phyloP scores from a whole-genome alignment of 352 stramenopile genomes.

The Phytophthora litchii region DNA sequence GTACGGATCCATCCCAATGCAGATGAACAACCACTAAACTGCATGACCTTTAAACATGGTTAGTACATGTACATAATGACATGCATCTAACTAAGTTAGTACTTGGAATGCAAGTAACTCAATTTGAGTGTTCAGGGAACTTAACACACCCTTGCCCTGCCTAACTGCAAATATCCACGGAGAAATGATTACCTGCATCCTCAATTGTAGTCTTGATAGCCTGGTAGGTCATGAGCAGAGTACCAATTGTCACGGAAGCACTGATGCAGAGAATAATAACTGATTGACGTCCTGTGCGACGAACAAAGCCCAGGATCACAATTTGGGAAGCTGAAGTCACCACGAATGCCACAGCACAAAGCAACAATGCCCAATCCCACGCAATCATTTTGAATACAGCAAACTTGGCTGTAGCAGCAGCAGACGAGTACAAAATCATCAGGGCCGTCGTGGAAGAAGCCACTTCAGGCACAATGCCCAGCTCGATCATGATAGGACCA shows the following conservation, averaged over 20 bases:
- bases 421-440: constrained; percentile 58
- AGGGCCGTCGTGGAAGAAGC: constrained; percentile 50
- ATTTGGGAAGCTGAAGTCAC: constrained; percentile 57
- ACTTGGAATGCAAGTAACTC: background rate
- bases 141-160: background rate
- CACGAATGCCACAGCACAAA: constrained; percentile 49
- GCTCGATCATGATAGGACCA: constrained; percentile 63
- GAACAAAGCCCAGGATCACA: constrained; percentile 51
- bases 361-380: constrained; percentile 45
- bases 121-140: background rate
- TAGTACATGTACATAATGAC: constrained; percentile 1
- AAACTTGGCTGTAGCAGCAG: constrained; percentile 50
- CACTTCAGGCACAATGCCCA: constrained; percentile 60
- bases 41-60: background rate
- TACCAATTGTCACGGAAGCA: constrained; percentile 41
- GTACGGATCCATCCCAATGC: constrained; percentile 33
- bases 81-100: no score
- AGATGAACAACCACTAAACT: constrained; percentile 25
- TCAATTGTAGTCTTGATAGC: constrained; percentile 53
- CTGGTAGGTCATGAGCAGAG: constrained; percentile 51
- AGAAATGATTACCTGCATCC: constrained; percentile 37
- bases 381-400: constrained; percentile 52
- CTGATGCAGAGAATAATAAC: constrained; percentile 63
- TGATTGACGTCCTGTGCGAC: constrained; percentile 47
- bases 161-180: constrained; percentile 40